Evolutionary conservation across 192 early-diverging fungal species (phyloP).

Genomic region (Backusella tuberculispora): DNA sequence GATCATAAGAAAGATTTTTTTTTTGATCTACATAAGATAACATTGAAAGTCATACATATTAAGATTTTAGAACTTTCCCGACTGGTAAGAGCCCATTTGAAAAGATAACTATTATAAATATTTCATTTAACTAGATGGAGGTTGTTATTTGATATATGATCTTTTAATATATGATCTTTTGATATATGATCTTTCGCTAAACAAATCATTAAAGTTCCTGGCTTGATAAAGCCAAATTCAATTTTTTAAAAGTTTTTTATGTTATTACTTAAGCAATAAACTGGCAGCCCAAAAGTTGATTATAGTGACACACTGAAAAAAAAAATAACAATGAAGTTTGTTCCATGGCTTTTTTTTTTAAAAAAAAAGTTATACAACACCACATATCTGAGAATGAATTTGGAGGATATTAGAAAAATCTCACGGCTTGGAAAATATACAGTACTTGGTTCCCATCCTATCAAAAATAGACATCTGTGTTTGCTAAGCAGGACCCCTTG

Average conservation of each 20-base stretch:
- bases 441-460: conserved; percentile 3
- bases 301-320: neutral
- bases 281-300: neutral
- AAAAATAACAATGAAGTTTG: no score
- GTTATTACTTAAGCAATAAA: conserved; percentile 7
- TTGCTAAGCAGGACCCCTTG: conserved; percentile 17
- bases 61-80: neutral
- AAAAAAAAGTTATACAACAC: conserved; percentile 4
- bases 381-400: neutral
- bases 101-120: no score
- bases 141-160: no score
- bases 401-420: neutral
- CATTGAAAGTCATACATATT: neutral
- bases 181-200: neutral
- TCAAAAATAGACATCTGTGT: conserved; percentile 15
- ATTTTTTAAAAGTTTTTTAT: neutral
- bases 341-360: conserved; percentile 4
- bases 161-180: no score
- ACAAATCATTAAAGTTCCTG: neutral
- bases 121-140: no score
- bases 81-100: neutral
- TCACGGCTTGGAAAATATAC: conserved; percentile 4
- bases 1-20: neutral
- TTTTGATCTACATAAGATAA: conserved; percentile 8
- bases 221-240: neutral